Conservation (phyloP, 768 basidiomycete species). For the Mycena maculata region DNA sequence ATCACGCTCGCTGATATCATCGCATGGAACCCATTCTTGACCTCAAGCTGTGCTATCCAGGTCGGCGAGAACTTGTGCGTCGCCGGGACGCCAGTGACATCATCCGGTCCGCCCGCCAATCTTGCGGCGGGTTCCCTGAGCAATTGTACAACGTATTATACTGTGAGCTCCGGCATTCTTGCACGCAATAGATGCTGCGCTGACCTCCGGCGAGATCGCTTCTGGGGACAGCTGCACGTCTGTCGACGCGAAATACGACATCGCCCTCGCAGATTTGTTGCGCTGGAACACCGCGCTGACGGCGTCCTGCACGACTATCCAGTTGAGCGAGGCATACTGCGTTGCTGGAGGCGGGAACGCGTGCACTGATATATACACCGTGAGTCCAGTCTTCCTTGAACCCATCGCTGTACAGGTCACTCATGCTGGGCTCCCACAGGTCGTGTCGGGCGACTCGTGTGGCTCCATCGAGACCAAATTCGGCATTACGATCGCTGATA, state of each 20-base stretch:
- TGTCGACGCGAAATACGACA: slow-evolving; percentile 6
- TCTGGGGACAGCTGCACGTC: slow-evolving; percentile 26
- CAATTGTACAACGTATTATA: background rate
- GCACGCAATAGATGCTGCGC: too few species aligned
- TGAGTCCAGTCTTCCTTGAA: too few species aligned
- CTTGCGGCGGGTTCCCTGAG: background rate
- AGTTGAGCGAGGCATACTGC: slow-evolving; percentile 17
- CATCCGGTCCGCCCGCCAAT: background rate
- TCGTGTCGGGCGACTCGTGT: slow-evolving; percentile 18
- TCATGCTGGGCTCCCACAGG: too few species aligned
- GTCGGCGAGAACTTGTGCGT: slow-evolving; percentile 34
- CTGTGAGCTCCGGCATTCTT: slow-evolving; percentile 4
- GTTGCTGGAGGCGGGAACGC: slow-evolving; percentile 11
- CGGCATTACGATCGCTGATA: slow-evolving; percentile 5
- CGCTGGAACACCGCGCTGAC: slow-evolving; percentile 32
- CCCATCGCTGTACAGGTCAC: too few species aligned
- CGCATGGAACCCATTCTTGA: background rate
- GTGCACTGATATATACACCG: slow-evolving; percentile 19
- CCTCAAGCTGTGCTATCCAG: slow-evolving; percentile 16
- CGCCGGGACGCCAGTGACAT: slow-evolving; percentile 21
- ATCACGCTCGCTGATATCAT: slow-evolving; percentile 11
- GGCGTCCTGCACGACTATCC: slow-evolving; percentile 13
- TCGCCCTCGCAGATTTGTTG: slow-evolving; percentile 27
- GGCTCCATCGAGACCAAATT: background rate
- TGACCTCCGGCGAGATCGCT: too few species aligned